Evolutionary conservation across 805 yeast genomes (phyloP).

Genomic region (Candida vaughaniae): DNA sequence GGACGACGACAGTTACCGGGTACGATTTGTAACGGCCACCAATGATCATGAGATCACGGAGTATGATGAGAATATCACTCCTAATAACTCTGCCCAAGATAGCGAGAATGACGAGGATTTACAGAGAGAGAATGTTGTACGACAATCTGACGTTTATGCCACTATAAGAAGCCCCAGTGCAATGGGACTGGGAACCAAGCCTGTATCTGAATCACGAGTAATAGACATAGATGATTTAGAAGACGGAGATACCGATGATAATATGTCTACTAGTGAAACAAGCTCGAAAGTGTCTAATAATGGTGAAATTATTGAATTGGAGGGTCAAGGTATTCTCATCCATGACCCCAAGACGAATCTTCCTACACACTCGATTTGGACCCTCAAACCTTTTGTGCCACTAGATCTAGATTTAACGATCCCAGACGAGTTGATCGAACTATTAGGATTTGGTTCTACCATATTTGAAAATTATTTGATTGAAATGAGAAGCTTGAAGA

Average conservation of each 20-base stretch:
- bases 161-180: background rate
- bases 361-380: conserved; percentile 91
- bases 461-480: conserved; percentile 74
- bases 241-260: background rate
- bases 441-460: conserved; percentile 87
- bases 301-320: conserved; percentile 68
- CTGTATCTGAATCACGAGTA: background rate
- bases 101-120: conserved; percentile 6
- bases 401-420: conserved; percentile 64
- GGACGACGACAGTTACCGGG: conserved; percentile 77
- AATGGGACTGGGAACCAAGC: background rate
- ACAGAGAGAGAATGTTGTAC: background rate
- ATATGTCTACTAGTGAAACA: background rate
- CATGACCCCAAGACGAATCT: conserved; percentile 54
- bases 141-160: background rate
- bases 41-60: conserved; percentile 18
- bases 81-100: conserved; percentile 22
- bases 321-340: conserved; percentile 90
- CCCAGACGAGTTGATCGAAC: conserved; percentile 66
- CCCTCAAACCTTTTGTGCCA: conserved; percentile 72
- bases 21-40: conserved; percentile 63
- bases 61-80: conserved; percentile 23
- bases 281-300: conserved; percentile 46
- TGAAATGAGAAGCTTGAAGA: conserved; percentile 60
- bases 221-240: background rate